These are phyloP conservation scores for Neonectria neomacrospora DNA, from an alignment of 2,329 filamentous ascomycete species.

Conservation along the genomic window DNA sequence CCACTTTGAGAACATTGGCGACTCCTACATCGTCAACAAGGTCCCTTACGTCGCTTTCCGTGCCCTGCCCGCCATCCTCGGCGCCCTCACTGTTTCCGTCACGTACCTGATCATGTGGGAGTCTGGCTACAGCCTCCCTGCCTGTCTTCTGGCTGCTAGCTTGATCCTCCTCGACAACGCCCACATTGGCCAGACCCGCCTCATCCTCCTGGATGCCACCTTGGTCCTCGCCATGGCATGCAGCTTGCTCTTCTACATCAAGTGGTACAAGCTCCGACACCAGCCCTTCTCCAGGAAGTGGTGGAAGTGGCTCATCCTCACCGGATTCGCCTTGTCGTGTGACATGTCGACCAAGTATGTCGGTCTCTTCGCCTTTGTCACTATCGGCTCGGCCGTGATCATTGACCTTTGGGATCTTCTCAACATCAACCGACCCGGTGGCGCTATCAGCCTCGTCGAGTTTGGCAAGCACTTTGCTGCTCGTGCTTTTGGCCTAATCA, in stretches of 20 bases:
- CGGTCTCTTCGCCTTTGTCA: constrained; percentile 95
- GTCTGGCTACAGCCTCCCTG: constrained; percentile 95
- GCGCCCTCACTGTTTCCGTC: constrained; percentile 91
- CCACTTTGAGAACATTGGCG: constrained; percentile 98
- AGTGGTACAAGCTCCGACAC: constrained; percentile 96
- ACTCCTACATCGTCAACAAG: constrained; percentile 96
- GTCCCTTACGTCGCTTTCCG: constrained; percentile 97
- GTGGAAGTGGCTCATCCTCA: constrained; percentile 99
- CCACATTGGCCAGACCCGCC: constrained; percentile 93
- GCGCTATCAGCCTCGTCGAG: constrained; percentile 79
- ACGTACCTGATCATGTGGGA: constrained; percentile 99
- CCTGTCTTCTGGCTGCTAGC: constrained; percentile 85
- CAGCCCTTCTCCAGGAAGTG: constrained; percentile 92
- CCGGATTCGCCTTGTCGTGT: constrained; percentile 92
- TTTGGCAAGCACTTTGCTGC: constrained; percentile 93
- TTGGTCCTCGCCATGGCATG: constrained; percentile 96
- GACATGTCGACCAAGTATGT: constrained; percentile 99
- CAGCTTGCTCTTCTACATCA: constrained; percentile 92
- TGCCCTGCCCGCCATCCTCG: constrained; percentile 89
- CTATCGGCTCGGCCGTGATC: constrained; percentile 90
- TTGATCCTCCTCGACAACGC: constrained; percentile 96
- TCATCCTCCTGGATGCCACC: constrained; percentile 95
- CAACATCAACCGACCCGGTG: constrained; percentile 85
- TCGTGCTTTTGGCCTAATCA: constrained; percentile 84
- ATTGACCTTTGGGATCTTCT: constrained; percentile 97